Percentiles rank a stretch among this genome's conserved stretches.
phyloP scores from a whole-genome alignment of 164 flowering plant species.

The Dillenia suffruticosa region DNA sequence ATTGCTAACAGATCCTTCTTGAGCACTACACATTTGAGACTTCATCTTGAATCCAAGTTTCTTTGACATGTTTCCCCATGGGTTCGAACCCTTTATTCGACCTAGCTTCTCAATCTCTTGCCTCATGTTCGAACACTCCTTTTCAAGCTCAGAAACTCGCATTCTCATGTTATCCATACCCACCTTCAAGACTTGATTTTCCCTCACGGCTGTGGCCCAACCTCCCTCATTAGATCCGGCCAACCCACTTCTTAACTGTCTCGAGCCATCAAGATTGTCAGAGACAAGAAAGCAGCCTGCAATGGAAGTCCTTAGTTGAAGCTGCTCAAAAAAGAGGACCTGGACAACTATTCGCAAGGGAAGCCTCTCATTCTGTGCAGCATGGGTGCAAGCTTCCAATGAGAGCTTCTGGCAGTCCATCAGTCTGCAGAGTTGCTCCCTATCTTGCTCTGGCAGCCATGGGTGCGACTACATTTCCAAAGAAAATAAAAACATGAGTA shows the following conservation, averaged over 20 bases:
- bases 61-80: slow-evolving; percentile 75
- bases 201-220: slow-evolving; percentile 74
- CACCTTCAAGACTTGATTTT: slow-evolving; percentile 90
- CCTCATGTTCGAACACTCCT: slow-evolving; percentile 84
- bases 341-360: slow-evolving; percentile 89
- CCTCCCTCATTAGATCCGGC: slow-evolving; percentile 58
- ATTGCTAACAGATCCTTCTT: slow-evolving; percentile 73
- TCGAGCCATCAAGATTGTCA: slow-evolving; percentile 84
- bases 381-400: slow-evolving; percentile 95
- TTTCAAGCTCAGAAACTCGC: slow-evolving; percentile 88
- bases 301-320: slow-evolving; percentile 82
- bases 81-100: slow-evolving; percentile 27
- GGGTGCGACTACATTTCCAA: slow-evolving; percentile 70
- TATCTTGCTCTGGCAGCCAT: slow-evolving; percentile 84
- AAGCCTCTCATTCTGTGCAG: slow-evolving; percentile 93
- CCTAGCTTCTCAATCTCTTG: slow-evolving; percentile 89
- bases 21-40: slow-evolving; percentile 95
- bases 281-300: slow-evolving; percentile 93
- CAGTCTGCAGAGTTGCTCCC: slow-evolving; percentile 82
- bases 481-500: background rate
- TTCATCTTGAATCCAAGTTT: slow-evolving; percentile 73
- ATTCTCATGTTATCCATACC: slow-evolving; percentile 92
- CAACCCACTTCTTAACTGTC: slow-evolving; percentile 71
- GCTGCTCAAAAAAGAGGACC: slow-evolving; percentile 96
- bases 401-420: slow-evolving; percentile 98